Evolutionary conservation across 345 rosid genomes (phyloP).

Genomic region (Dipteronia sinensis): DNA sequence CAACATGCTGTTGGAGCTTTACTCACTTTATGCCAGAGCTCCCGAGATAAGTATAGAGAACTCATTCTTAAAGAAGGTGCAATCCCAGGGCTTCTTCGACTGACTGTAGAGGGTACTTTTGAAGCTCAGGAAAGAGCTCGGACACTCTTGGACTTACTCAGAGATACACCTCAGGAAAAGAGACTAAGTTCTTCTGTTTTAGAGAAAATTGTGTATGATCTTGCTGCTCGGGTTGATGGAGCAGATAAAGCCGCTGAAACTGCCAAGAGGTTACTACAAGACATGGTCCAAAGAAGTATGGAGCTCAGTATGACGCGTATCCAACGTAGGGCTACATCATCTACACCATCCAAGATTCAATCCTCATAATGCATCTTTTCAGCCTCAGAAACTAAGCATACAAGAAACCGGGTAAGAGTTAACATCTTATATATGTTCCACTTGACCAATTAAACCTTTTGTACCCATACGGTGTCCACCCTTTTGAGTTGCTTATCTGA

Average conservation of each 20-base stretch:
- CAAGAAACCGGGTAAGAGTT: slow-evolving; percentile 18
- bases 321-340: slow-evolving; percentile 43
- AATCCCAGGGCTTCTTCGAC: slow-evolving; percentile 69
- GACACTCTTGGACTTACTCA: slow-evolving; percentile 61
- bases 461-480: slow-evolving; percentile 20
- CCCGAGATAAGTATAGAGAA: slow-evolving; percentile 56
- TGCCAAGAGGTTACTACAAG: slow-evolving; percentile 64
- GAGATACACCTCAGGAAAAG: slow-evolving; percentile 65
- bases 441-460: slow-evolving; percentile 23
- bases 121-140: slow-evolving; percentile 69
- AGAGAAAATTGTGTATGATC: slow-evolving; percentile 61
- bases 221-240: slow-evolving; percentile 61
- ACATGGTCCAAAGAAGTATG: slow-evolving; percentile 77
- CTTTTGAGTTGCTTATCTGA: slow-evolving; percentile 18
- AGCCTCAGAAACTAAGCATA: slow-evolving; percentile 5
- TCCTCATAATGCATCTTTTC: slow-evolving; percentile 22
- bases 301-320: slow-evolving; percentile 56
- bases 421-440: slow-evolving; percentile 23
- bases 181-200: slow-evolving; percentile 53
- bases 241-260: slow-evolving; percentile 71
- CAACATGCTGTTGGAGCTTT: slow-evolving; percentile 67
- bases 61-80: slow-evolving; percentile 81
- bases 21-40: slow-evolving; percentile 59
- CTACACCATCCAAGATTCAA: slow-evolving; percentile 35
- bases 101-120: slow-evolving; percentile 67